Evolutionary conservation across 495 filamentous ascomycete species (phyloP).

Genomic region (Penicillium longicatenatum): DNA sequence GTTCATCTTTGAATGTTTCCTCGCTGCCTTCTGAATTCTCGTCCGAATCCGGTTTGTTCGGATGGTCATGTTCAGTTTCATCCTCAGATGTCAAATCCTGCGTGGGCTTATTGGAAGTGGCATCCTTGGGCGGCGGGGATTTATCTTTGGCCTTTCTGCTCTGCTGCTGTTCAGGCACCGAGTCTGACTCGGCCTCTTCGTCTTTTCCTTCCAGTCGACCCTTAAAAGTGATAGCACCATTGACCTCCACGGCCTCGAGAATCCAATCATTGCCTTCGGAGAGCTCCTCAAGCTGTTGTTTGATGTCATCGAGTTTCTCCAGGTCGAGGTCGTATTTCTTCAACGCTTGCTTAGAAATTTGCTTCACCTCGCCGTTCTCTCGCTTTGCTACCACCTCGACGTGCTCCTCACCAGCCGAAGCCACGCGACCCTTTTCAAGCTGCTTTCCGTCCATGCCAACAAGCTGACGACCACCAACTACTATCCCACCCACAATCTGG

Average conservation of each 20-base stretch:
- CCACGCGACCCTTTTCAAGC: slow-evolving; percentile 55
- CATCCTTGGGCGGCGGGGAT: slow-evolving; percentile 1
- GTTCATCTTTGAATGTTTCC: slow-evolving; percentile 58
- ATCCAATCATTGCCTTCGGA: slow-evolving; percentile 50
- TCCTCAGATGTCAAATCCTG: slow-evolving; percentile 12
- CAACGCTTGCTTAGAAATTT: slow-evolving; percentile 61
- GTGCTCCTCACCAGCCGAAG: slow-evolving; percentile 40
- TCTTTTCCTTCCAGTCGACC: slow-evolving; percentile 35
- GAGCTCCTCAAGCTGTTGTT: slow-evolving; percentile 51
- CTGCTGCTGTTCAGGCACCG: slow-evolving; percentile 30
- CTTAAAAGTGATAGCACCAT: slow-evolving; percentile 53
- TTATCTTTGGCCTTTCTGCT: slow-evolving; percentile 23
- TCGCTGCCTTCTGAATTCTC: slow-evolving; percentile 44
- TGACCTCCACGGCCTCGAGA: slow-evolving; percentile 46
- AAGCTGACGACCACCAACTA: slow-evolving; percentile 57
- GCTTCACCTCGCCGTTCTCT: slow-evolving; percentile 57
- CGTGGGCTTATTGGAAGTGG: slow-evolving; percentile 10
- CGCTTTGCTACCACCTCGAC: slow-evolving; percentile 56
- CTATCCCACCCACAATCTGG: slow-evolving; percentile 58
- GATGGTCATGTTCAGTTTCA: slow-evolving; percentile 19
- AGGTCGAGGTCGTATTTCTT: slow-evolving; percentile 70
- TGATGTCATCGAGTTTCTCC: slow-evolving; percentile 64
- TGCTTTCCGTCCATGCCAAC: slow-evolving; percentile 58
- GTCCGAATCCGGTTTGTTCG: slow-evolving; percentile 14
- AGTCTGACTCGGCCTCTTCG: slow-evolving; percentile 21